Evolutionary conservation across 2,329 filamentous ascomycete genomes (phyloP), one percentile per base, ranked within the genome.

Genomic region (Juglanconis oblonga): DNA sequence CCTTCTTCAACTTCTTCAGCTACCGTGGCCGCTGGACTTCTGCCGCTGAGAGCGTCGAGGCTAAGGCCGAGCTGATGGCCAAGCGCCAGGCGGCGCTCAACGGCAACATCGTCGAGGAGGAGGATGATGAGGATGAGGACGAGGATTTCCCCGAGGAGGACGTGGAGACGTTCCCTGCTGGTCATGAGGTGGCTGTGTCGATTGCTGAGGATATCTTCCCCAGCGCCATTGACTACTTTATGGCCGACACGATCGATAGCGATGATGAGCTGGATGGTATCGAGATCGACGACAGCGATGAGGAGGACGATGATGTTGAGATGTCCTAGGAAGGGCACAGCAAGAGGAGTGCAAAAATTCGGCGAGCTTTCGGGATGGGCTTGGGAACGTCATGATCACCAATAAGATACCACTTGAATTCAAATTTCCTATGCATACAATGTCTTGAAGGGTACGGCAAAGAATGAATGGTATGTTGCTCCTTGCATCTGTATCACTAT

Each of bases 1-100:
- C 82, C 72, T 90, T 91, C 78, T 91, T 91, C 71, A 83, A 84
- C 54, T 88, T 87, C 80, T 91, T 91, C 71, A 86, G 82, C 11
- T 91, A 85, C 73, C 82, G 76, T 66, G 86, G 79, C 65, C 74
- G 81, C 57, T 84, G 81, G 68, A 78, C 89, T 62, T 82, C 78
- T 50, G 84, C 83, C 1, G 84, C 87, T 68, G 84, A 89, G 76
- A 84, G 80, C 47, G 77, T 75, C 65, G 76, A 79, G 63, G 85
- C 84, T 33, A 76, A 76, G 68, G 72, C 70, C 36, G 73, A 74
- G 59, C 68, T 70, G 32, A 63, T 58, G 57, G 66, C 68, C 55
- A 71, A 59, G 71, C 68, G 67, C 61, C 60, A 64, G 55, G 67
- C 67, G 9, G 69, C 69, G 7, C 59, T 65, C 48, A 61, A 65